These are phyloP conservation scores for Candida chilensis DNA, from an alignment of 805 yeast species.

Conservation along the genomic window DNA sequence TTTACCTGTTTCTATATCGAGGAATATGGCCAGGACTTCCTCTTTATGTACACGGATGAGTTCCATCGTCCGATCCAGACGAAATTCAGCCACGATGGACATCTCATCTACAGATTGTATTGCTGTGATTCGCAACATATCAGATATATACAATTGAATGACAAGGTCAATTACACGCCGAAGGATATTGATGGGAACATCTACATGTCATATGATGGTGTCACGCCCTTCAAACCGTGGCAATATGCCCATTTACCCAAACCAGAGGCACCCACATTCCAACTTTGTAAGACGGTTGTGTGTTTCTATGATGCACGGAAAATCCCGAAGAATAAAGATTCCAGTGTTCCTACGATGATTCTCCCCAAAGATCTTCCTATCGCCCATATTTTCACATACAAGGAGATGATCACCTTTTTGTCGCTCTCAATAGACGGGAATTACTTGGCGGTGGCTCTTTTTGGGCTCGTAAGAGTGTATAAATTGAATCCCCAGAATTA, in stretches of 20 bases:
- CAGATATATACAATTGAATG: neutral
- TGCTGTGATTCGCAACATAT: neutral
- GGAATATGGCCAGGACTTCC: constrained; percentile 1
- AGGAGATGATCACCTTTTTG: neutral
- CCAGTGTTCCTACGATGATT: neutral
- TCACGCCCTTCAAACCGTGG: neutral
- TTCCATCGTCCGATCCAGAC: neutral
- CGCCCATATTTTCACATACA: neutral
- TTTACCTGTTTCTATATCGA: constrained; percentile 1
- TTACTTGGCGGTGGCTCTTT: neutral
- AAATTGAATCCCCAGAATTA: neutral
- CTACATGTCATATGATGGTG: neutral
- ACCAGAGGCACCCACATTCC: neutral
- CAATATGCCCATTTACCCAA: neutral
- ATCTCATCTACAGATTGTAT: neutral
- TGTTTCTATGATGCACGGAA: neutral
- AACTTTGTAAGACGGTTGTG: neutral
- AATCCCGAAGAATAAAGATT: neutral
- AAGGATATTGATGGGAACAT: neutral
- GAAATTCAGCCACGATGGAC: neutral
- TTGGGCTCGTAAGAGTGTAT: neutral
- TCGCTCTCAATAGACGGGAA: neutral
- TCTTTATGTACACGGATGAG: neutral
- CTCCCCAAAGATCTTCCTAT: neutral
- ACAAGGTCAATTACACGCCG: neutral